Percentiles rank a stretch among this genome's conserved stretches.
These are phyloP conservation scores for Heterobasidion annosum DNA, from an alignment of 1,284 basidiomycete species.

Conservation along the genomic window DNA sequence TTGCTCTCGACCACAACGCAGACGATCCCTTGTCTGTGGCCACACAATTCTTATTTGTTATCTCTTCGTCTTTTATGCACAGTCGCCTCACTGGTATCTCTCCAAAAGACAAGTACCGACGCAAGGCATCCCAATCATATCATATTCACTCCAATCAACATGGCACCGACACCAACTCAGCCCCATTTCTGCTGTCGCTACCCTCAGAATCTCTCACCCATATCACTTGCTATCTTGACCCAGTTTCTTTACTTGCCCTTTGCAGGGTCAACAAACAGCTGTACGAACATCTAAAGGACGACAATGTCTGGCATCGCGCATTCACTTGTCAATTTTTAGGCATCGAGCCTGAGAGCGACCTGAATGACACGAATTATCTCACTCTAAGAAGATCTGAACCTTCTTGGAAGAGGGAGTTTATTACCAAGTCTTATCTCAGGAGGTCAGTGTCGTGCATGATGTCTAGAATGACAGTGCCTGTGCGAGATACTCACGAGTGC, in stretches of 20 bases:
- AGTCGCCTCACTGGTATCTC: conserved; percentile 31
- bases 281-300: conserved; percentile 61
- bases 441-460: conserved; percentile 30
- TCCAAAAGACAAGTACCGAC: conserved; percentile 21
- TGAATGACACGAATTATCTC: conserved; percentile 32
- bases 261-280: conserved; percentile 47
- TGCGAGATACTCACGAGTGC: neutral
- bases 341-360: conserved; percentile 51
- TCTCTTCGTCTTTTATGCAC: conserved; percentile 37
- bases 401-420: conserved; percentile 65
- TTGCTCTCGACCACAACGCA: neutral
- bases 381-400: conserved; percentile 47
- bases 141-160: conserved; percentile 31
- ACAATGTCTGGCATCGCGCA: conserved; percentile 81
- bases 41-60: neutral
- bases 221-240: conserved; percentile 71
- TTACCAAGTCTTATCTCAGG: conserved; percentile 40
- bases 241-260: conserved; percentile 52
- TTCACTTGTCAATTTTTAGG: conserved; percentile 65
- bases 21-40: neutral
- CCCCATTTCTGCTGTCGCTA: conserved; percentile 18
- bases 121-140: conserved; percentile 15
- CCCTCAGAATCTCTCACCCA: conserved; percentile 73
- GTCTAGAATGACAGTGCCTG: neutral
- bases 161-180: conserved; percentile 28